Base-by-base conservation (phyloP, 371 early-diverging fungal species). In the Mortierella sp. region DNA sequence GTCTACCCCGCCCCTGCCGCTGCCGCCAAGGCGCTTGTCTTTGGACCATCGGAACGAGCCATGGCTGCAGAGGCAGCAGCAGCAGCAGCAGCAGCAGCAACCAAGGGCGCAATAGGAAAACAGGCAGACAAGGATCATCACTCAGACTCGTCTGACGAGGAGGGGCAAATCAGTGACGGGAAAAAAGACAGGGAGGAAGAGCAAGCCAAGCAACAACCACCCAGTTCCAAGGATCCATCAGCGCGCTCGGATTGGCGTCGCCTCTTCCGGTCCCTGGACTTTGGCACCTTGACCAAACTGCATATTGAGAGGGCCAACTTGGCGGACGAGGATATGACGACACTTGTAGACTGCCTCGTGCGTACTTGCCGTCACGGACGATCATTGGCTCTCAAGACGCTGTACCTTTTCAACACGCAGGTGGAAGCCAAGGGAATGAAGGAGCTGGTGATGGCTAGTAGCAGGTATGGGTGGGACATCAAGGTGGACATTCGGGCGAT, bases 401-500 rank as follows among this genome's bases (percentile, higher is more conserved):
- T 54, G 40, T 19, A 12, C 7, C 13, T 56, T n/a, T 14, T 56
- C 2, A 56, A 56, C 24, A 56, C 56, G 12, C n/a, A 45, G 12
- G 27, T 45, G 14, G 45, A 44, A 10, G 31, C 56, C 5, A 24
- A 29, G 6, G 46, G 56, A 12, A 27, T 31, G 46, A 45, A 46
- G 29, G 28, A 43, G 10, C 27, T 56, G 14, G 29, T 56, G 21
- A 13, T 31, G 25, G 46, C 40, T 4, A 9, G 19, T 2, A 45
- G 12, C 1, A 29, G 19, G 19, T 28, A 45, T 21, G 29, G 27
- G 0, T 56, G 46, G 56, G 44, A 28, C 12, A 19, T 56, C 43
- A 54, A 54, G 17, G 19, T 54, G 7, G 43, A 54, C 19, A 53
- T 39, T 19, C n/a, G n/a, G n/a, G n/a, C n/a, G n/a, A n/a, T n/a